Evolutionary conservation across 2,329 filamentous ascomycete genomes (phyloP).

Genomic region (Madurella mycetomatis): DNA sequence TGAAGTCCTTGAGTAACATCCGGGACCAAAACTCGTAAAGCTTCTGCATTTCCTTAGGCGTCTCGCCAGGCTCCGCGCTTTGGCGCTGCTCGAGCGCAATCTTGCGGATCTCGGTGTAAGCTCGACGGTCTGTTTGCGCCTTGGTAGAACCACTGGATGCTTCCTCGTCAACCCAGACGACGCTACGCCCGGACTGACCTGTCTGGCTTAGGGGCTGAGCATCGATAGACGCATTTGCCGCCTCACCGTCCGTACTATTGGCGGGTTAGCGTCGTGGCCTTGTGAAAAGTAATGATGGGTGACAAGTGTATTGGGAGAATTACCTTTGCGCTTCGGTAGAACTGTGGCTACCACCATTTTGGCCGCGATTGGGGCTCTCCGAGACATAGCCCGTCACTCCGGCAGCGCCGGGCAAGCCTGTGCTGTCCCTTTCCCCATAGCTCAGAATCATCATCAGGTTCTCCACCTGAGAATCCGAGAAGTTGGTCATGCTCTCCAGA

Average conservation of each 20-base stretch:
- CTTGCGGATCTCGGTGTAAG: conserved; percentile 36
- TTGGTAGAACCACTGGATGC: conserved; percentile 5
- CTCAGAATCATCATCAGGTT: conserved; percentile 28
- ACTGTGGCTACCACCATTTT: conserved; percentile 1
- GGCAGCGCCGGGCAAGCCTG: conserved; percentile 3
- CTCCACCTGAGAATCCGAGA: conserved; percentile 30
- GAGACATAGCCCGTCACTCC: conserved; percentile 16
- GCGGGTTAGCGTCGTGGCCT: background rate
- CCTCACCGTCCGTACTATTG: conserved; percentile 10
- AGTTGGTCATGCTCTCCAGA: conserved; percentile 31
- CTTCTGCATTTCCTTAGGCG: conserved; percentile 56
- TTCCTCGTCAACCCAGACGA: conserved; percentile 21
- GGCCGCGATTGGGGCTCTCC: conserved; percentile 2
- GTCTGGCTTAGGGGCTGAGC: background rate
- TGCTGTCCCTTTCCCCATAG: conserved; percentile 15
- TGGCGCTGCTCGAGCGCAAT: conserved; percentile 38
- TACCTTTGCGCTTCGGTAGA: conserved; percentile 13
- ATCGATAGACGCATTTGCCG: background rate
- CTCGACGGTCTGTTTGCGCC: conserved; percentile 18
- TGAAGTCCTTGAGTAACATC: conserved; percentile 69
- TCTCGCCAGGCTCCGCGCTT: conserved; percentile 32
- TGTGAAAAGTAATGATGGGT: background rate
- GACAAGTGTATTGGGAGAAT: too few relatives aligned
- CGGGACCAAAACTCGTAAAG: conserved; percentile 73
- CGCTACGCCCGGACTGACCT: conserved; percentile 2